Evolutionary conservation across 352 stramenopile genomes (phyloP), one percentile per base, ranked within the genome.

Genomic region (Phytophthora pseudosyringae): DNA sequence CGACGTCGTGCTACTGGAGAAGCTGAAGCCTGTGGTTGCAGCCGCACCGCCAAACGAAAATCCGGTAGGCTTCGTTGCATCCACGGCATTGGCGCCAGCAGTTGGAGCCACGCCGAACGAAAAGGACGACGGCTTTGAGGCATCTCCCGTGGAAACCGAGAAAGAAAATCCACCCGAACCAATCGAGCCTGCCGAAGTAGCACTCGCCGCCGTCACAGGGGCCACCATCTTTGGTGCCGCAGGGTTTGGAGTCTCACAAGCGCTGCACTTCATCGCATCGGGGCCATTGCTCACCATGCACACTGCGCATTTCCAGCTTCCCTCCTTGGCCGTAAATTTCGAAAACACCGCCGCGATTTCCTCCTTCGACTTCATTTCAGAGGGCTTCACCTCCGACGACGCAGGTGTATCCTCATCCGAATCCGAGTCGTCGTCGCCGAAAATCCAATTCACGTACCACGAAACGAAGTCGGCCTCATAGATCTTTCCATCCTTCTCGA

Each of bases 371-470:
- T 87, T 88, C 73, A 88, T 82, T 40, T 64, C 52, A 8, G 62
- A 40, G 5, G 71, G 53, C 21, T 62, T 49, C 6, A 43, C 44
- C 7, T 18, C n/a, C 11, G 36, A 68, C 9, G 63, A 40, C 15
- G 31, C 49, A 56, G 54, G n/a, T 26, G 13, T 54, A 10, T 83
- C 65, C 15, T 69, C 59, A 31, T 75, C 75, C 1, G 80, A 80
- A 15, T 89, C 78, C 5, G 69, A 78, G 11, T 80, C 75, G n/a
- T 75, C 75, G n/a, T 69, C 59, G 16, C 72, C 75, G 32, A 91
- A 87, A 53, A 91, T 68, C 80, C 80, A 91, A 57, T 75, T 67
- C 9, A 89, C 49, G 45, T 91, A 91, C 82, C 82, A 91, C 28
- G 60, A 59, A 36, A 83, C 70, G 36, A 91, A 91, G 26, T 87